A percentile compares a stretch with the other conserved stretches of the same genome.
phyloP scores from a whole-genome alignment of 176 grass and related monocot species.

The Oryza glumipatula region DNA sequence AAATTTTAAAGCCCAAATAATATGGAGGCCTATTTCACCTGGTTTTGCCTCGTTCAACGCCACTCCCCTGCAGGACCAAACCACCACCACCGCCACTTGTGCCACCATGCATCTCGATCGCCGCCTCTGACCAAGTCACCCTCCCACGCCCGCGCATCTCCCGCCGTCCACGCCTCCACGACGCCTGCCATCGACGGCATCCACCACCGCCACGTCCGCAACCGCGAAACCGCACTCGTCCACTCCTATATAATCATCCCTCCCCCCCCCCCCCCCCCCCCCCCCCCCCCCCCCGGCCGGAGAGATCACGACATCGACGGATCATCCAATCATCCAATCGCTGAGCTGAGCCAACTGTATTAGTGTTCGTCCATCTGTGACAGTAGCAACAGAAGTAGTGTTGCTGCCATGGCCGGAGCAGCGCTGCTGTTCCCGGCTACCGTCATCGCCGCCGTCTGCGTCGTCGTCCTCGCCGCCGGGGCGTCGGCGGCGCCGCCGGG shows the following conservation, averaged over 20 bases:
- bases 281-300: not conserved
- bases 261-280: not conserved
- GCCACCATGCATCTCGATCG: not conserved
- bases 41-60: not conserved
- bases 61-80: not conserved
- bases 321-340: conserved; percentile 15
- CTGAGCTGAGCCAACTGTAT: not conserved
- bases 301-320: not conserved
- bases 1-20: not conserved
- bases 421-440: not conserved
- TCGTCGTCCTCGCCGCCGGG: conserved; percentile 5
- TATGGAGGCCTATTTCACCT: not conserved
- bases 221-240: not conserved
- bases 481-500: not conserved
- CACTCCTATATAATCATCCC: not conserved
- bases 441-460: not conserved
- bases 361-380: not conserved
- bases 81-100: not conserved
- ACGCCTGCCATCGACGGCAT: not conserved
- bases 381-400: not conserved
- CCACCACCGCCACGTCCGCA: not conserved
- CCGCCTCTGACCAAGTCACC: conserved; percentile 6
- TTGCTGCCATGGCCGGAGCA: conserved; percentile 37
- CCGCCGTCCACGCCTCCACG: not conserved
- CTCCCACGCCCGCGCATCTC: not conserved